Evolutionary conservation across 2,329 filamentous ascomycete genomes (phyloP), one percentile per base, ranked within the genome.

Genomic region (Nothopassalora personata): DNA sequence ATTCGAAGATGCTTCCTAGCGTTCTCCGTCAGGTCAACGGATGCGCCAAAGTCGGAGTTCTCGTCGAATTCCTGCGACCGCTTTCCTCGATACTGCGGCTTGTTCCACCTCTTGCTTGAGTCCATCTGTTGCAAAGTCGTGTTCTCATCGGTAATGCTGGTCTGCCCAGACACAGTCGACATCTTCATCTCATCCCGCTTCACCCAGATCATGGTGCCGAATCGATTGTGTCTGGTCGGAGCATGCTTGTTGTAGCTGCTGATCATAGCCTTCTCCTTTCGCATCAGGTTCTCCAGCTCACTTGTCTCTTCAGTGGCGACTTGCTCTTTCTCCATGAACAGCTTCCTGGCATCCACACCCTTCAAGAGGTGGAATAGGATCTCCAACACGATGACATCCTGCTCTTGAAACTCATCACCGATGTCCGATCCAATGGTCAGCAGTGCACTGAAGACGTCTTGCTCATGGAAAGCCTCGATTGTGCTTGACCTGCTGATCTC

Each of bases 131-230:
- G 82, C 64, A 96, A 83, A 6, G 89, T 88, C 43, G 83, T 83
- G 8, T 88, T 82, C 6, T 86, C 83, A 67, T 91, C 86, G 3
- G 86, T 83, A 48, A 99, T 82, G 4, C 89, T 89, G 67, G 91
- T 88, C 71, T 97, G 93, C 1, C 94, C 94, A 0, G 91, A 92
- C 1, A 99, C 83, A 0, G 92, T 91, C 0, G 90, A 88, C 67
- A 94, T 84, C 69, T 92, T 92, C 53, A 88, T 86, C 66, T 92
- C 88, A 52, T 91, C 89, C 57, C 92, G 82, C 76, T 96, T 91
- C 39, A 99, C 85, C 92, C 93, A 97, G 34, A 97, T 86, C 90
- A 97, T 97, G 10, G 92, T 96, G 2, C 94, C 94, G 69, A 97
- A 99, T 34, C 94, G 85, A 67, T 92, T 96, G 74, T 99, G 94